Percentiles rank a stretch among this genome's conserved stretches.
Evolutionary conservation across 2,329 filamentous ascomycete genomes (phyloP).

Genomic region (Venturia nashicola): DNA sequence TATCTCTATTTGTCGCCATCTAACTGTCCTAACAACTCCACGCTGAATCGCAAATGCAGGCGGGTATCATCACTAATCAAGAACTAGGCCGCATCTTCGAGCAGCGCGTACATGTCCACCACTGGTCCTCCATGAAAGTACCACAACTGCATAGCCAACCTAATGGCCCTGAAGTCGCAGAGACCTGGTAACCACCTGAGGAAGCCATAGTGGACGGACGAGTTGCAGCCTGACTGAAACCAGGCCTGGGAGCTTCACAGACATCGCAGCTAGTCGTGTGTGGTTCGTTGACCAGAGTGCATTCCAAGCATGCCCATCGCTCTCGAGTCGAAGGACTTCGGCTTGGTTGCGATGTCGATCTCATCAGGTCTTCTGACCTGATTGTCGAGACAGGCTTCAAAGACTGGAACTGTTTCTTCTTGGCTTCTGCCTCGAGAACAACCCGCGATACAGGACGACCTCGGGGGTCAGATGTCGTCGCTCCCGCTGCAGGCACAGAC

Average conservation of each 20-base stretch:
- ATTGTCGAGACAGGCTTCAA: constrained; percentile 18
- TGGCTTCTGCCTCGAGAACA: constrained; percentile 15
- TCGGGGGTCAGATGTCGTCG: constrained; percentile 15
- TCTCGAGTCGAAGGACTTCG: background rate
- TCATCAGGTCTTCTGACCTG: constrained; percentile 1
- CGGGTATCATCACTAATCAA: background rate
- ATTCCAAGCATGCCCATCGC: constrained; percentile 47
- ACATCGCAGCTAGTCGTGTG: constrained; percentile 48
- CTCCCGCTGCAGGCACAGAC: constrained; percentile 17
- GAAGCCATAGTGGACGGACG: constrained; percentile 12
- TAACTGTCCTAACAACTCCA: background rate
- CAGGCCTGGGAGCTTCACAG: constrained; percentile 30
- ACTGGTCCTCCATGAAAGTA: constrained; percentile 50
- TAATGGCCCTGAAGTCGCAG: constrained; percentile 32
- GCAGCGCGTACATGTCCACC: constrained; percentile 52
- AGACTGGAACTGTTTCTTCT: constrained; percentile 11
- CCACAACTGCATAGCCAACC: constrained; percentile 51
- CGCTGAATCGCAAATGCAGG: background rate
- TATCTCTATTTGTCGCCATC: background rate
- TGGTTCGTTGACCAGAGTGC: constrained; percentile 50
- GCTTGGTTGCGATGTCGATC: background rate
- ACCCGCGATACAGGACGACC: constrained; percentile 23
- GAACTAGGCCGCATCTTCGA: constrained; percentile 40
- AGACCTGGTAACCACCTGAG: constrained; percentile 15
- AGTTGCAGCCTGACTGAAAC: constrained; percentile 7